Evolutionary conservation across 2,329 filamentous ascomycete genomes (phyloP), one percentile per base, ranked within the genome.

Genomic region (Incumbomyces delicatus): DNA sequence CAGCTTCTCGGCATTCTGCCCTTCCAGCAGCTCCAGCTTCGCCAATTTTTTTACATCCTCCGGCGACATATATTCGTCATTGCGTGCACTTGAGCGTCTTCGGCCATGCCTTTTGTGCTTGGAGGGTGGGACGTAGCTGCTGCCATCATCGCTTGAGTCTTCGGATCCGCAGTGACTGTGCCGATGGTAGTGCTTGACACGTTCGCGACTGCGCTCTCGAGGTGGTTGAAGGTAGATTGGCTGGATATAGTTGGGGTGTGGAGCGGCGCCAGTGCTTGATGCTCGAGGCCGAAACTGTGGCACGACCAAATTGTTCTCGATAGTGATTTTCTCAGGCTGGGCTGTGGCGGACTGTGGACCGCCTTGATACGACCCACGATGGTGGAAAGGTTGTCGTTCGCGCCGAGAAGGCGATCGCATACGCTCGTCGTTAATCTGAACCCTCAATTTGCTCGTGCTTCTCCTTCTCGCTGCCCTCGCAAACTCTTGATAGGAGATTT

Each of bases 291-390:
- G 52, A 16, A 5, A 17, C 17, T 12, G 18, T 42, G 50, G 52
- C 33, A 56, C 52, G 31, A 46, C 49, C 17, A 56, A 40, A 33
- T 51, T 47, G 41, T 54, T 56, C 42, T 56, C 50, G 16, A 56
- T 49, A 35, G 52, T 46, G 14, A 52, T 47, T 14, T 48, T 44
- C 13, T 47, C 49, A 27, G 27, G 45, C 20, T 54, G 48, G 32
- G 45, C 54, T 7, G 41, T 46, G 10, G 47, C 27, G 41, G 33
- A 36, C 49, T 50, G 40, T 47, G 45, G 40, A 51, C 47, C 52
- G 51, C 47, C 53, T 35, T 35, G 41, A 20, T 45, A 45, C 11
- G 42, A 45, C 14, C 38, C n/a, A 22, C 38, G 34, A 20, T 45
- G 42, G 16, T 14, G 13, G 8, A 30, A 20, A n/a, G 5, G 16